A percentile compares a stretch with the other conserved stretches of the same genome.
Conservation (phyloP, 805 yeast species). For the Yueomyces sp. region DNA sequence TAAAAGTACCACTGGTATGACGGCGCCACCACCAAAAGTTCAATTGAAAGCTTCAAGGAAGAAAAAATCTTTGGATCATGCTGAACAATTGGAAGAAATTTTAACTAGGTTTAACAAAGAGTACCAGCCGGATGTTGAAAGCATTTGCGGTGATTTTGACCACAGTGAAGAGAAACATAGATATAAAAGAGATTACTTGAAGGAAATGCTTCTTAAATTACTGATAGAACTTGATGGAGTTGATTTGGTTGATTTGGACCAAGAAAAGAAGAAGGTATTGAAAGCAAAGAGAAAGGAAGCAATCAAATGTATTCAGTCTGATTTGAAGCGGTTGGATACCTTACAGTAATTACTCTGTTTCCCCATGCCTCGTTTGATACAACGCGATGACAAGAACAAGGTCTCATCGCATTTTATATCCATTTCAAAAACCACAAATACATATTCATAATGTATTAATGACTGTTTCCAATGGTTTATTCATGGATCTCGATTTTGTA, state of each 20-base stretch:
- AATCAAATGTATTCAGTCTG: slow-evolving; percentile 47
- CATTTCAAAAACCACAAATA: neutral
- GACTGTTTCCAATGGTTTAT: too few relatives aligned
- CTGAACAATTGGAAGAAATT: neutral
- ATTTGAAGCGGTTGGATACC: slow-evolving; percentile 41
- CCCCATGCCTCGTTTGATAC: neutral
- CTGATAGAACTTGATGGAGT: slow-evolving; percentile 55
- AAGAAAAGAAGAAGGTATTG: slow-evolving; percentile 33
- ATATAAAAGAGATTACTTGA: slow-evolving; percentile 44
- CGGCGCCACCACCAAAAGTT: neutral
- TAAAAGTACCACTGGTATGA: neutral
- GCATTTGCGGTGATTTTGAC: slow-evolving; percentile 5
- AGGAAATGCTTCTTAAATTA: slow-evolving; percentile 55
- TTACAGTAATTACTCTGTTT: slow-evolving; percentile 2
- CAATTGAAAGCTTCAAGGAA: neutral
- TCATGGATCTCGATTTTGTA: too few relatives aligned
- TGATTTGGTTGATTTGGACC: slow-evolving; percentile 28
- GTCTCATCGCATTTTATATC: neutral
- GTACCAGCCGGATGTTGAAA: neutral
- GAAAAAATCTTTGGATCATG: neutral
- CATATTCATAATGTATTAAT: too few relatives aligned
- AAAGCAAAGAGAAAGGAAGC: slow-evolving; percentile 45
- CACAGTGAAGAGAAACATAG: slow-evolving; percentile 13
- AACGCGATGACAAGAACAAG: neutral
- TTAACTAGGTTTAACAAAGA: neutral